phyloP scores from a whole-genome alignment of 2,329 filamentous ascomycete species.

The Setomelanomma holmii region DNA sequence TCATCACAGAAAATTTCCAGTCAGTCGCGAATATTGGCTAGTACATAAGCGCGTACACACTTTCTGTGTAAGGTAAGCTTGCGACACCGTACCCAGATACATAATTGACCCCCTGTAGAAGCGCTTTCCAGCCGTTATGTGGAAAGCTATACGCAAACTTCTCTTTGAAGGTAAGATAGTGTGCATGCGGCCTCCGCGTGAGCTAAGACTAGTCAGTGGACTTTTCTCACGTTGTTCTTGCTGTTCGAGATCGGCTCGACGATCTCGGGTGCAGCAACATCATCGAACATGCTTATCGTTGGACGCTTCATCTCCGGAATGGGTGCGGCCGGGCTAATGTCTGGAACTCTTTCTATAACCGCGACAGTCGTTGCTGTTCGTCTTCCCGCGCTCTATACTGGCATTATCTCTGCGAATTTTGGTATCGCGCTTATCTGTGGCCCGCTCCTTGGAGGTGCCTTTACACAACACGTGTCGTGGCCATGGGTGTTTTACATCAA shows the following conservation, averaged over 20 bases:
- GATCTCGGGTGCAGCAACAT: conserved; percentile 52
- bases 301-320: conserved; percentile 58
- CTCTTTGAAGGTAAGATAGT: conserved; percentile 43
- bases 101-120: conserved; percentile 15
- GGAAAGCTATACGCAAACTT: conserved; percentile 54
- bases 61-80: conserved; percentile 19
- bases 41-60: conserved; percentile 52
- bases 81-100: not conserved
- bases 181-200: too few relatives aligned
- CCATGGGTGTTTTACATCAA: conserved; percentile 55
- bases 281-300: conserved; percentile 54
- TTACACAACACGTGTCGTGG: conserved; percentile 53
- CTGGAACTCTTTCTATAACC: conserved; percentile 47
- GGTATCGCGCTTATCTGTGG: conserved; percentile 41
- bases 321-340: conserved; percentile 54
- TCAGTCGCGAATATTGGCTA: conserved; percentile 58
- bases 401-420: conserved; percentile 52
- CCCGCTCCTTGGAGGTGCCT: conserved; percentile 49
- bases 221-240: conserved; percentile 46
- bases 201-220: conserved; percentile 26
- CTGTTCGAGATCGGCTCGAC: conserved; percentile 57
- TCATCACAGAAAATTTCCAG: conserved; percentile 58
- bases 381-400: conserved; percentile 54
- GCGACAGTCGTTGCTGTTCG: conserved; percentile 50
- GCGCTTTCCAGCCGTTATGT: conserved; percentile 45